Base-by-base conservation (phyloP, 768 basidiomycete genomes). In the Phanerochaete sordida region DNA sequence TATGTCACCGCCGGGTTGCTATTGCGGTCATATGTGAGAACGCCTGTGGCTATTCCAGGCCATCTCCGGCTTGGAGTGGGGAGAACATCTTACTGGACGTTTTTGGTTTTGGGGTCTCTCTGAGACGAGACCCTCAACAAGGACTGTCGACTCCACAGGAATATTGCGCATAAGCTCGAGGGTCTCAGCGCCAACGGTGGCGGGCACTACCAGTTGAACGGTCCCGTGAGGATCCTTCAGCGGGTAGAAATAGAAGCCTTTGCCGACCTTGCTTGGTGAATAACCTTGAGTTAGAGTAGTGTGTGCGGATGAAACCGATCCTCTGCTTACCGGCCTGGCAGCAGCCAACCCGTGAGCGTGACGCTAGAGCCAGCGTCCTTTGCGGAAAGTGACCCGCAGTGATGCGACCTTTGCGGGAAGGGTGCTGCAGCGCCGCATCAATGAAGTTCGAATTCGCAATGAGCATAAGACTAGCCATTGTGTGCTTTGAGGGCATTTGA, bases 331-430 rank as follows among this genome's bases (percentile, higher is more conserved):
- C 93, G 84, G 75, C 87, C 88, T 58, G 86, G 83, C 65, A 90
- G 85, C 59, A 96, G 76, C 87, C 89, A 92, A 33, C 95, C 95
- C 24, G 88, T 79, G 35, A 98, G 77, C 60, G 88, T 80, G 62
- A 95, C 91, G 60, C 68, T 69, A 19, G 74, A 64, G 64, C 86
- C 90, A 54, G 75, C 81, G 69, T 85, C 76, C 26, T 70, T 66
- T 33, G 77, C 66, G 60, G 79, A 75, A 59, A 94, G 77, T 8
- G 83, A 74, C 31, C 81, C 84, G 67, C 88, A 90, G 31, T 72
- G 73, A 70, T 93, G 91, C 1, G 90, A 88, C 15, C 84, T 78
- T 3, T 61, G 62, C 0, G 84, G 79, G 73, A 79, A 88, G 5
- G 87, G 86, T 37, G 35, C 63, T 64, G 48, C 30, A 48, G 2